A percentile compares a stretch with the other conserved stretches of the same genome.
phyloP scores from a whole-genome alignment of 805 yeast species.

The Ogataea pilisensis region DNA sequence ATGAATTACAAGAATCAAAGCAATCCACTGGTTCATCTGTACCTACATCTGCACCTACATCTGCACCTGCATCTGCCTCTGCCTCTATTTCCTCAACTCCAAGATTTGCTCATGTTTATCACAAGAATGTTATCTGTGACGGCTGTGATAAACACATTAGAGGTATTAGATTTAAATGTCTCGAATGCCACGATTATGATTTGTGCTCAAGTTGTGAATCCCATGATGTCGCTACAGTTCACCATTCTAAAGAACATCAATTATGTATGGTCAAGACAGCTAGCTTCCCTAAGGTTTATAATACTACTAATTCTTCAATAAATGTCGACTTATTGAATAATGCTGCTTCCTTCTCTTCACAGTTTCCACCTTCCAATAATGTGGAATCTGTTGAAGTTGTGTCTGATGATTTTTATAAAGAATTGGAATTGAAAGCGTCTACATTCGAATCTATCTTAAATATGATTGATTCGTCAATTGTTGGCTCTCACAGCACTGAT shows the following conservation, averaged over 20 bases:
- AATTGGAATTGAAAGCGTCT: conserved; percentile 7
- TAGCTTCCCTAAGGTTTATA: neutral
- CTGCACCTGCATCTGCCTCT: conserved; percentile 4
- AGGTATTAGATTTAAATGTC: conserved; percentile 49
- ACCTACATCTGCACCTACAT: neutral
- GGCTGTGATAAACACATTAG: conserved; percentile 24
- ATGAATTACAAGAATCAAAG: conserved; percentile 11
- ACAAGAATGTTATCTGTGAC: conserved; percentile 27
- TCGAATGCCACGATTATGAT: conserved; percentile 50
- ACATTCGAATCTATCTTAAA: conserved; percentile 13
- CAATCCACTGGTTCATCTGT: neutral
- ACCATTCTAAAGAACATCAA: conserved; percentile 24
- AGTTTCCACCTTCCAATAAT: too few species aligned
- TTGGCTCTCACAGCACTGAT: neutral
- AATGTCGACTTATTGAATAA: neutral
- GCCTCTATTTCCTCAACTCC: neutral
- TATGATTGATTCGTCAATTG: conserved; percentile 3
- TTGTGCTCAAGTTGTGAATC: conserved; percentile 43
- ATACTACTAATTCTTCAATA: neutral
- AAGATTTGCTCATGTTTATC: conserved; percentile 7
- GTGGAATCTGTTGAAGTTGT: neutral
- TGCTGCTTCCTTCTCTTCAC: too few species aligned
- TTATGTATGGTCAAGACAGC: conserved; percentile 23
- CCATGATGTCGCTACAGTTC: conserved; percentile 8
- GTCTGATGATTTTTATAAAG: conserved; percentile 1